Base-by-base conservation (phyloP, 805 yeast genomes). In the Candida tallmaniae region DNA sequence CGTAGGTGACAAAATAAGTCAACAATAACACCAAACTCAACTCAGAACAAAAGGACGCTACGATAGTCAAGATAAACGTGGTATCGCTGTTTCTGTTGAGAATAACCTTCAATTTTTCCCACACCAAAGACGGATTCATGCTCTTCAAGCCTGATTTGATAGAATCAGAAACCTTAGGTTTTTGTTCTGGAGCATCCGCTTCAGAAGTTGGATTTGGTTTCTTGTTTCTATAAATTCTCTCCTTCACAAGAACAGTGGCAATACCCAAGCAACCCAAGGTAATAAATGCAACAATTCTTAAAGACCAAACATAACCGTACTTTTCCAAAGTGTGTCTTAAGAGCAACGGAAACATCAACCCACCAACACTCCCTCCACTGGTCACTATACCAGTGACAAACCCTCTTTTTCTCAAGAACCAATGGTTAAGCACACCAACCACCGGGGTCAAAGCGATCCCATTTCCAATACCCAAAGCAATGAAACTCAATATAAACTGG, bases 291-390 rank as follows among this genome's bases (percentile, higher is more conserved):
- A 78, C 49, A 10, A 73, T 64, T 29, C 85, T 44, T 24, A 78
- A 66, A 0, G 82, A 66, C 82, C 83, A 78, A 3, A 59, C 68
- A 49, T 65, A 80, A 1, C 84, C 83, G 21, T 72, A 54, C 5
- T 50, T 48, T 1, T 58, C 51, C 41, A 73, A 70, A 31, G 74
- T 49, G n/a, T 60, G 51, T 38, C 71, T 59, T 41, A 78, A 54
- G 45, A 75, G 55, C 29, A 80, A 55, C 1, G 87, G 84, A 51
- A 75, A 73, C 2, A 75, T 49, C 7, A 79, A 62, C 4, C 87
- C 88, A 2, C 86, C 87, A 4, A 77, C 58, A 7, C 82, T 74
- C 2, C 84, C 84, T 4, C 86, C 87, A 58, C 76, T 56, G 39
- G 80, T 76, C 3, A 81, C 81, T 3, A 78, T 44, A 0, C 86